Percentiles rank a stretch among this genome's conserved stretches.
These are phyloP conservation scores for Linnemannia exigua DNA, from an alignment of 192 early-diverging fungal species.

Conservation along the genomic window DNA sequence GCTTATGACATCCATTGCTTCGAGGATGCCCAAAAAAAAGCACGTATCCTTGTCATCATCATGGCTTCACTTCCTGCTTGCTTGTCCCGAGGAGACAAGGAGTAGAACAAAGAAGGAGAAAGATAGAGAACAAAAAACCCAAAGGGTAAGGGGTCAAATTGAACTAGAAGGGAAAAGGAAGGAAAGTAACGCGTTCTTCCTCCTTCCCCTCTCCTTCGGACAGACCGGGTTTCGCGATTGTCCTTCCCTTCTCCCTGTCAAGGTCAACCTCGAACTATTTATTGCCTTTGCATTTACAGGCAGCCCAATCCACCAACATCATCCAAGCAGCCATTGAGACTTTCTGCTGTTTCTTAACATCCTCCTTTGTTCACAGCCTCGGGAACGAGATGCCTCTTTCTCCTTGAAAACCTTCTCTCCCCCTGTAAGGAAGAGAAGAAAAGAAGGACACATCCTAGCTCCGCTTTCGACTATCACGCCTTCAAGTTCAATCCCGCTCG, in stretches of 20 bases:
- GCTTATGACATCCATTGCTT: neutral
- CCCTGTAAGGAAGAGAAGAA: neutral
- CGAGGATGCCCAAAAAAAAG: neutral
- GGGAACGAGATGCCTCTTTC: neutral
- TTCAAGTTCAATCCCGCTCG: neutral
- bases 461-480: neutral
- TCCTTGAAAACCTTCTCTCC: neutral
- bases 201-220: neutral
- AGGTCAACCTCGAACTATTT: neutral
- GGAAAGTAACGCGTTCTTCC: neutral
- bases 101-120: neutral
- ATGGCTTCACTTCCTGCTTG: neutral
- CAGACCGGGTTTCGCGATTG: neutral
- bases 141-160: neutral
- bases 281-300: neutral
- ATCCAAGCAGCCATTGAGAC: neutral
- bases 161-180: neutral
- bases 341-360: too few relatives aligned
- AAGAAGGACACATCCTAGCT: neutral
- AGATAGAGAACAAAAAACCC: neutral
- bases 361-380: neutral
- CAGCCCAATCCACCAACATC: neutral
- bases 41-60: neutral
- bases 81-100: neutral
- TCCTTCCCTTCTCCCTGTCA: neutral